Base-by-base conservation (phyloP, 495 filamentous ascomycete species). In the Talaromyces trachyspermus region DNA sequence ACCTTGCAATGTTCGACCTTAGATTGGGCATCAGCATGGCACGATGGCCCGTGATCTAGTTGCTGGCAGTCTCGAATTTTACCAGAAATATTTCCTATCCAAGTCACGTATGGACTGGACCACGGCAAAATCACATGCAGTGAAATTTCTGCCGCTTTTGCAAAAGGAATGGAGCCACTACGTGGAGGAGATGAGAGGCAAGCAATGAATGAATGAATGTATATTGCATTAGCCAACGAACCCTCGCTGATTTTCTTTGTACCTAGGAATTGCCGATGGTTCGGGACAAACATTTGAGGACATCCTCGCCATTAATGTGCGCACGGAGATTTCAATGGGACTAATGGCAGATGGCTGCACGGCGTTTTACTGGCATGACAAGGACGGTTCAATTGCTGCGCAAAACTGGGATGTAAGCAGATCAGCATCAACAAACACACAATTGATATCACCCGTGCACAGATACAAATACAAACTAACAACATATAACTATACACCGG, bases 321-420 rank as follows among this genome's bases (percentile, higher is more conserved):
- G 83, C 15, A 85, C 79, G 4, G 82, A 86, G 61, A 84, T 86
- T 46, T 70, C 75, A 0, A 78, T 82, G 40, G 83, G 83, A 2
- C 59, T 71, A 30, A 81, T 80, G 51, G 70, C 69, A 8, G 83
- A 86, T 49, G 82, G 81, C 18, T 84, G 83, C 49, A 84, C 83
- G 3, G 70, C 73, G 25, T 46, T 86, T 2, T 73, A 65, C 9
- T 83, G 75, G 76, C 65, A 67, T 49, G 47, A 48, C 22, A 53
- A 60, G n/a, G 50, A 60, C 9, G 49, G 49, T 1, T 63, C 64
- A 12, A 70, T 76, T 15, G 60, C 84, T 14, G 72, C 68, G 3
- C 83, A 87, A 66, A 87, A 85, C 40, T 87, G 83, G 83, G 83
- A 86, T 38, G 79, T 25, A 70, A 66, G 14, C 67, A 72, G 56